phyloP scores from a whole-genome alignment of 2,329 filamentous ascomycete species.

The Aspergillus sp. region DNA sequence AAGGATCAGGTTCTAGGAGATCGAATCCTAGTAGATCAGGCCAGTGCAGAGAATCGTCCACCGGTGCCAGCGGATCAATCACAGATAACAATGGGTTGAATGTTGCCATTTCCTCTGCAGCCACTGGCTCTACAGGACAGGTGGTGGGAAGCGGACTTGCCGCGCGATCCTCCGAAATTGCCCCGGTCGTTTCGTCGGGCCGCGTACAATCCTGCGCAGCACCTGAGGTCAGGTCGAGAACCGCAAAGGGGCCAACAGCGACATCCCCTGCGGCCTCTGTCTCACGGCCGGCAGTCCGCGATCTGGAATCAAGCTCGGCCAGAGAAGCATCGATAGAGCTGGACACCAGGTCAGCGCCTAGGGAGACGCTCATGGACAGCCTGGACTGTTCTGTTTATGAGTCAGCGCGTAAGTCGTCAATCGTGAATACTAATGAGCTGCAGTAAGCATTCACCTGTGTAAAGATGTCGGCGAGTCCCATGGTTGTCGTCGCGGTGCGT shows the following conservation, averaged over 20 bases:
- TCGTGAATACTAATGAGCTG: too few species aligned
- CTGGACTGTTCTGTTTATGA: constrained; percentile 22
- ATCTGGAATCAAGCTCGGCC: constrained; percentile 21
- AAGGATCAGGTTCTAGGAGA: constrained; percentile 12
- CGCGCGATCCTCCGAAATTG: constrained; percentile 1
- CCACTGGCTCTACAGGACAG: background rate
- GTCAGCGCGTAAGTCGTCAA: too few species aligned
- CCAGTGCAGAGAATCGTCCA: constrained; percentile 25
- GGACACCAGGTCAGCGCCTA: constrained; percentile 16
- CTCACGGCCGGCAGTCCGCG: constrained; percentile 12
- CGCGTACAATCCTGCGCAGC: too few species aligned
- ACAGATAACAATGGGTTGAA: constrained; percentile 4
- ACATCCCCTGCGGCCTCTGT: constrained; percentile 12
- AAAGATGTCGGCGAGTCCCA: constrained; percentile 21
- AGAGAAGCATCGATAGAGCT: constrained; percentile 25
- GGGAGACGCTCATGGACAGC: constrained; percentile 22
- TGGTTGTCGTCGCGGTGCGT: constrained; percentile 5
- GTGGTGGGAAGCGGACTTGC: constrained; percentile 2
- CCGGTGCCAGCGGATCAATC: constrained; percentile 13
- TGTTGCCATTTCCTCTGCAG: background rate
- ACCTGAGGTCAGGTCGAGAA: constrained; percentile 16
- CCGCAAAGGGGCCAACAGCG: constrained; percentile 22
- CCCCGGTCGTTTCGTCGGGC: background rate
- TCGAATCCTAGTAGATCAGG: constrained; percentile 23
- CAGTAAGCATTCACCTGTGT: constrained; percentile 19